phyloP scores from a whole-genome alignment of 257 asterid species.

The Datura wrightii region DNA sequence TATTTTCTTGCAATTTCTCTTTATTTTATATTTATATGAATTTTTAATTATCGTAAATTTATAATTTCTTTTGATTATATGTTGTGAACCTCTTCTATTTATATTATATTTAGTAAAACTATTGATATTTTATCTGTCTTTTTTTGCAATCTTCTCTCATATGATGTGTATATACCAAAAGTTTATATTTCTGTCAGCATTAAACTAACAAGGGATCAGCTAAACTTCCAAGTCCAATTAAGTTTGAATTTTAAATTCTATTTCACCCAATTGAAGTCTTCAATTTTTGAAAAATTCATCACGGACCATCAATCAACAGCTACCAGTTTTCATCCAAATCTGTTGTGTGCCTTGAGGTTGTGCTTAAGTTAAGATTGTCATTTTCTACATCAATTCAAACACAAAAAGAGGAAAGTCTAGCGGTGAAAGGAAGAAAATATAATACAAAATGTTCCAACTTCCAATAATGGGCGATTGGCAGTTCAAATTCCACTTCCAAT shows the following conservation, averaged over 20 bases:
- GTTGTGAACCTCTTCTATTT: too few relatives aligned
- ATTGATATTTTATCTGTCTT: background rate
- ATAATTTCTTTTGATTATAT: too few relatives aligned
- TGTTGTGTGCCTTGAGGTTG: background rate
- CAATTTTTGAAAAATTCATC: background rate
- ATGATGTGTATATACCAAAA: background rate
- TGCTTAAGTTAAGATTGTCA: background rate
- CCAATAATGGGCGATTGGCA: background rate
- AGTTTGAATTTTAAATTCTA: background rate
- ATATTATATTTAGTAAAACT: too few relatives aligned
- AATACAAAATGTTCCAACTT: background rate
- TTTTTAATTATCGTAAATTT: too few relatives aligned
- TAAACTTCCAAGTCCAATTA: too few relatives aligned
- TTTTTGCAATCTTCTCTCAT: background rate
- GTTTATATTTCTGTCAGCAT: background rate
- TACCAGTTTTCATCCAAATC: too few relatives aligned
- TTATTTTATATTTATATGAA: too few relatives aligned
- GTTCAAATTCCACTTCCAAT: slow-evolving; percentile 8
- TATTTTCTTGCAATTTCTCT: too few relatives aligned
- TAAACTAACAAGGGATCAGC: background rate
- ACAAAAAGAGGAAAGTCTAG: background rate
- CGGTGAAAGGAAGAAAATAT: background rate
- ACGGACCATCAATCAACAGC: background rate
- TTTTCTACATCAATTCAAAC: background rate
- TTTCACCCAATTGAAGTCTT: background rate